phyloP scores from a whole-genome alignment of 2,329 filamentous ascomycete genomes.

The Beauveria bassiana region DNA sequence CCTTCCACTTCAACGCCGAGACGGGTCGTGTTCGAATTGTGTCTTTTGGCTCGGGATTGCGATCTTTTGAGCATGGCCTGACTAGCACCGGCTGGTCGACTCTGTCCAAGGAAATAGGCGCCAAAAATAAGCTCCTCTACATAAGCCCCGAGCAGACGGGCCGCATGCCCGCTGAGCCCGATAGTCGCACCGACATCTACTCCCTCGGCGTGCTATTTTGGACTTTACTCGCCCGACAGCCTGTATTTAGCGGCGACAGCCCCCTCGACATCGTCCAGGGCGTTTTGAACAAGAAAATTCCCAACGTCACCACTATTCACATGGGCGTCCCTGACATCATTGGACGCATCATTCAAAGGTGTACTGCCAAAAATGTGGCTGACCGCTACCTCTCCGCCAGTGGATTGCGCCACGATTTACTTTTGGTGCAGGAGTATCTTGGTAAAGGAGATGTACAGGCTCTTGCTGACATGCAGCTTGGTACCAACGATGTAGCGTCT shows the following conservation, averaged over 20 bases:
- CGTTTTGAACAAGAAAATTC: slow-evolving; percentile 71
- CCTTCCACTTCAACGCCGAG: slow-evolving; percentile 76
- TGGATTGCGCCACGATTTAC: slow-evolving; percentile 74
- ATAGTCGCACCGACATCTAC: slow-evolving; percentile 89
- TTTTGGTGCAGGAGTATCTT: slow-evolving; percentile 65
- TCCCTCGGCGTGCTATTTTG: slow-evolving; percentile 85
- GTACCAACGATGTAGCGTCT: slow-evolving; percentile 79
- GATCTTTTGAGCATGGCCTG: slow-evolving; percentile 85
- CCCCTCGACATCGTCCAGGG: slow-evolving; percentile 89
- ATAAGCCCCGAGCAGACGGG: slow-evolving; percentile 95
- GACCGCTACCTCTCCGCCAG: slow-evolving; percentile 87
- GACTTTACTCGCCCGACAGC: slow-evolving; percentile 70
- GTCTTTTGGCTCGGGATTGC: slow-evolving; percentile 77
- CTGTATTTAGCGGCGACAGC: slow-evolving; percentile 70
- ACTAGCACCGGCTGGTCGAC: slow-evolving; percentile 79
- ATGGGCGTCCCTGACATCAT: slow-evolving; percentile 80
- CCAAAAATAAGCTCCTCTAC: slow-evolving; percentile 82
- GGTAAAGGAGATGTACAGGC: slow-evolving; percentile 65
- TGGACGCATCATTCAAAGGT: slow-evolving; percentile 78
- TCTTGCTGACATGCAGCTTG: slow-evolving; percentile 68
- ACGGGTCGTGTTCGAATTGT: slow-evolving; percentile 67
- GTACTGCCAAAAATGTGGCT: slow-evolving; percentile 79
- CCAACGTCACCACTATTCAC: slow-evolving; percentile 66
- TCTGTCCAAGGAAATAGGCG: slow-evolving; percentile 74
- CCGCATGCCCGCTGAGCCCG: slow-evolving; percentile 83